These are phyloP conservation scores for Camelina sativa DNA, from an alignment of 345 rosid genomes.

Conservation along the genomic window DNA sequence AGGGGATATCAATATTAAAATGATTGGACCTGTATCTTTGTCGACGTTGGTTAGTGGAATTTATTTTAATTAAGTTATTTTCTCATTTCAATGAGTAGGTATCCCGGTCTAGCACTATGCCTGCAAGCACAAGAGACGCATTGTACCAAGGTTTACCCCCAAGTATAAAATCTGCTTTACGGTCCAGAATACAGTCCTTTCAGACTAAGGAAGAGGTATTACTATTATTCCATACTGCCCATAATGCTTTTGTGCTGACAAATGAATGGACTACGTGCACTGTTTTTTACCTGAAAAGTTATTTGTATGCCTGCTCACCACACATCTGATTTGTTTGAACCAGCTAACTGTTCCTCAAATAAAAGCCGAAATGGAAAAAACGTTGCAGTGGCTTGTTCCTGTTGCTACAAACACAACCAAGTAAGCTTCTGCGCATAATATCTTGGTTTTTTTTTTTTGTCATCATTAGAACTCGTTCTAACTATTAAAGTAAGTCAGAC, in stretches of 20 bases:
- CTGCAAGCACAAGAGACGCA: constrained; percentile 91
- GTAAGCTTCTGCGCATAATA: constrained; percentile 45
- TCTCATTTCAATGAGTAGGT: constrained; percentile 57
- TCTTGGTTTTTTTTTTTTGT: too few species aligned
- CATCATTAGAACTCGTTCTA: too few species aligned
- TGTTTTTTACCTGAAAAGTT: constrained; percentile 19
- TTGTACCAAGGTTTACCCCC: constrained; percentile 96
- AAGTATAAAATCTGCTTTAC: constrained; percentile 77
- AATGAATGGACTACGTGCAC: neutral
- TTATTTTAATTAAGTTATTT: neutral
- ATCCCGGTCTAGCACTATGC: constrained; percentile 92
- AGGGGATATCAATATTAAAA: neutral
- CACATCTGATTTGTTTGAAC: constrained; percentile 30
- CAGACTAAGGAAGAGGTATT: constrained; percentile 81
- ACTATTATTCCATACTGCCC: neutral
- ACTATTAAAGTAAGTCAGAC: neutral
- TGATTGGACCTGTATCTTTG: neutral
- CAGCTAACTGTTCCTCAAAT: constrained; percentile 81
- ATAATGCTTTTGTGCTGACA: constrained; percentile 1
- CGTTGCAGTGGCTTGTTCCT: constrained; percentile 95
- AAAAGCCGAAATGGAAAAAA: constrained; percentile 95
- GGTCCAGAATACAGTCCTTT: constrained; percentile 71
- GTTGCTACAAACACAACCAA: constrained; percentile 92
- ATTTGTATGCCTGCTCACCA: constrained; percentile 26
- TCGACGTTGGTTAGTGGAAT: neutral